Evolutionary conservation across 495 filamentous ascomycete species (phyloP), one percentile per base, ranked within the genome.

Genomic region (Lophiostoma macrostomum): DNA sequence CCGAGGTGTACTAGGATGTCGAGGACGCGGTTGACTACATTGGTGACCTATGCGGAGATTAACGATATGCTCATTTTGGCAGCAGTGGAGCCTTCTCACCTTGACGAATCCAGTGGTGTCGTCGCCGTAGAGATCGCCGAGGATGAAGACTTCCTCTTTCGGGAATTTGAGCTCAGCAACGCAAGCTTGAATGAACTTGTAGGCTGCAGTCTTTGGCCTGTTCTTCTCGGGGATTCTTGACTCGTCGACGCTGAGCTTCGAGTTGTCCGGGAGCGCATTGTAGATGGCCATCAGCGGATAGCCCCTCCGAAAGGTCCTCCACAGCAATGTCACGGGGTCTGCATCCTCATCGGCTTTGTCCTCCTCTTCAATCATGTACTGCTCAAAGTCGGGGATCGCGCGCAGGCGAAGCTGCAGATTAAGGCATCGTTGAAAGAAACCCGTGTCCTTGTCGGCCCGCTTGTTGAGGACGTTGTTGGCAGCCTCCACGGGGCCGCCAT

Each of bases 91-190:
- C 1, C 23, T 19, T 49, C 76, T 66, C 64, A 88, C 86, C 80
- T 97, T 98, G 46, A 96, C 91, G 67, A 98, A 96, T 1, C 93
- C 93, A 23, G 90, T 96, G 0, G 93, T 98, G 71, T 95, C 91
- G 50, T 90, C 85, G 5, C 89, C 89, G 67, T 93, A 91, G 2
- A 98, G 73, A 67, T 98, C 91, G 48, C 82, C 85, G 56, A 97
- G 86, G 59, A 95, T 81, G 66, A 97, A 98, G 58, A 86, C 89
- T 40, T 96, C 91, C 37, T 83, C 79, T 18, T 87, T 72, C 11
- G 84, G 80, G 34, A 96, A 84, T 13, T 80, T 82, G 27, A 96
- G 74, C 20, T 94, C 86, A 34, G 76, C 73, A 56, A 84, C 68
- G 53, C 82, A 86, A 20, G 83, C 84, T 56, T 86, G 76, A 32